Percentiles rank a stretch among this genome's conserved stretches.
Evolutionary conservation across 176 grass and related monocot species (phyloP).

Genomic region (Carex parvula): DNA sequence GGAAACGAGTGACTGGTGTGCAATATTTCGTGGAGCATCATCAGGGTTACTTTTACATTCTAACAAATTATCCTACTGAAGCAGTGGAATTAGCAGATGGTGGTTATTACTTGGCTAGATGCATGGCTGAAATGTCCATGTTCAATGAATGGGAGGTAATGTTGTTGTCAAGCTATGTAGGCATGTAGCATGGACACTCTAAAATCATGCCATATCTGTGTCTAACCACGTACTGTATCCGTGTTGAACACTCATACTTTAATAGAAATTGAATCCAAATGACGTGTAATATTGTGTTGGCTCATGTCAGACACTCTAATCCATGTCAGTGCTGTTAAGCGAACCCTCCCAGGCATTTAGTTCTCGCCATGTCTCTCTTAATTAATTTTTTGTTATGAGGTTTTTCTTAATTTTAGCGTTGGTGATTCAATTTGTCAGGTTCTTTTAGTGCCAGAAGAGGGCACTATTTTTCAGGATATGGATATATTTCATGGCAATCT

Average conservation of each 20-base stretch:
- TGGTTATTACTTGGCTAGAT: conserved; percentile 73
- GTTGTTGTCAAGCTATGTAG: not conserved
- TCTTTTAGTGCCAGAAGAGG: conserved; percentile 50
- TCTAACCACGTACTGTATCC: not conserved
- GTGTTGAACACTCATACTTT: not conserved
- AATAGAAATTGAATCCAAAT: not conserved
- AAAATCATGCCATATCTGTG: not conserved
- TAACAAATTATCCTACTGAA: conserved; percentile 71
- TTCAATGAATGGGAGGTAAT: conserved; percentile 76
- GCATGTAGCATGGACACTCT: not conserved
- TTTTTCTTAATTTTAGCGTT: not conserved
- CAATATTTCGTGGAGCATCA: conserved; percentile 99
- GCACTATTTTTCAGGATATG: conserved; percentile 73
- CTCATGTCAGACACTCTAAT: not conserved
- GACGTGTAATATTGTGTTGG: not conserved
- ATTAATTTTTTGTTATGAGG: not conserved
- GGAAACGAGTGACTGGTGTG: conserved; percentile 59
- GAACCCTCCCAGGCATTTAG: not conserved
- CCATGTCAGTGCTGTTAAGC: not conserved
- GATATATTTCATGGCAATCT: conserved; percentile 82
- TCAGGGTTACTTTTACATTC: conserved; percentile 86
- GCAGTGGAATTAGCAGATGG: conserved; percentile 27
- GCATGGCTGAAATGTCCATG: conserved; percentile 64
- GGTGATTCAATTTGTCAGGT: conserved; percentile 48
- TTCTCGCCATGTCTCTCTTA: not conserved